phyloP scores from a whole-genome alignment of 139 green algal genomes.

The Raphidocelis subcapitata region DNA sequence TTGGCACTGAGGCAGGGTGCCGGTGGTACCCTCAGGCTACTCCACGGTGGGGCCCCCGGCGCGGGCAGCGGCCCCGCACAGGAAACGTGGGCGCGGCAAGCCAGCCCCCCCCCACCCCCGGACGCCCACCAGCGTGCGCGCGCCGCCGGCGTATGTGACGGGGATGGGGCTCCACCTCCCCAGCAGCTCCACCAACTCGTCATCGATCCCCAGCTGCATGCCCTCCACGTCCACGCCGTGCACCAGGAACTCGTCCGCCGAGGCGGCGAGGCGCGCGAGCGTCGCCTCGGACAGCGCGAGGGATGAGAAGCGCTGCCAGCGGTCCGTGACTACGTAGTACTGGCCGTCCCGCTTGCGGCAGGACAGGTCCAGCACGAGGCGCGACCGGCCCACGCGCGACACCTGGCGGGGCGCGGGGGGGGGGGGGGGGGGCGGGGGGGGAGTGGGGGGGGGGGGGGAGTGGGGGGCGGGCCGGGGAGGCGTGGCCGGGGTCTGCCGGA shows the following conservation, averaged over 20 bases:
- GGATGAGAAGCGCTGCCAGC: constrained; percentile 55
- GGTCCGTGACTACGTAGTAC: constrained; percentile 76
- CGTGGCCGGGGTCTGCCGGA: no score
- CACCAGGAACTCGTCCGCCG: constrained; percentile 95
- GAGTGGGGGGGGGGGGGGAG: background rate
- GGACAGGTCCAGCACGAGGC: constrained; percentile 94
- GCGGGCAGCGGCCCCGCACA: no score
- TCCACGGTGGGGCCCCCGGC: no score
- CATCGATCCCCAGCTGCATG: constrained; percentile 95
- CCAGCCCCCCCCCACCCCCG: no score
- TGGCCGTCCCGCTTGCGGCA: constrained; percentile 72
- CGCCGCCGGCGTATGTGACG: constrained; percentile 96
- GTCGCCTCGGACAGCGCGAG: constrained; percentile 56
- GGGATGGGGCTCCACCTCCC: constrained; percentile 70
- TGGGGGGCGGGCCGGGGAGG: background rate
- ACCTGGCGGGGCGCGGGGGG: constrained; percentile 47
- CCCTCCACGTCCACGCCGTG: constrained; percentile 99
- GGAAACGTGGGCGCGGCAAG: no score
- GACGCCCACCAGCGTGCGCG: constrained; percentile 68
- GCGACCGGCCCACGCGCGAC: constrained; percentile 77
- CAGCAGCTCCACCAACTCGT: constrained; percentile 88
- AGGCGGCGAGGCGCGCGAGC: constrained; percentile 66
- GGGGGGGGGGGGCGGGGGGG: background rate
- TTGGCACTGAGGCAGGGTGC: no score
- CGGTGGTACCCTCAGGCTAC: no score